A percentile compares a stretch with the other conserved stretches of the same genome.
phyloP scores from a whole-genome alignment of 2,329 filamentous ascomycete species.

The Colletotrichum caudatum region DNA sequence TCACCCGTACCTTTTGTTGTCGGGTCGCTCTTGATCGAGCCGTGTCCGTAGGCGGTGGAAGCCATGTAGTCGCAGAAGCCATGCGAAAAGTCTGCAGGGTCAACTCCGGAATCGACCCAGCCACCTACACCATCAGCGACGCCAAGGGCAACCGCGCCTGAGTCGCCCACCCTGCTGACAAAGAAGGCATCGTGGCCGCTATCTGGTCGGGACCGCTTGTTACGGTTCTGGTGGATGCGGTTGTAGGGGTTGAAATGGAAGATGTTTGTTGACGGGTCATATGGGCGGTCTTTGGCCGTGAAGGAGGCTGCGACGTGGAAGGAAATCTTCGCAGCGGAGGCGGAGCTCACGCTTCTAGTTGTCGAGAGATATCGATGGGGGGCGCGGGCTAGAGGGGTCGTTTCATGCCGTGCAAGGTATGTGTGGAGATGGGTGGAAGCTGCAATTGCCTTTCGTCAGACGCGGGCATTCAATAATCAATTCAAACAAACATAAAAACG shows the following conservation, averaged over 20 bases:
- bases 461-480: too few species aligned
- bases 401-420: slow-evolving; percentile 8
- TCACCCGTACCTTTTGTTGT: slow-evolving; percentile 28
- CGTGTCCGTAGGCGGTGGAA: slow-evolving; percentile 73
- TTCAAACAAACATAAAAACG: not conserved
- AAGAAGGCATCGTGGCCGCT: slow-evolving; percentile 98
- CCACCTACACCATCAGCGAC: slow-evolving; percentile 96
- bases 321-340: slow-evolving; percentile 57
- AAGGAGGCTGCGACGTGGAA: slow-evolving; percentile 82
- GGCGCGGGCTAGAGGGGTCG: slow-evolving; percentile 15
- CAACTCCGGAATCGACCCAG: slow-evolving; percentile 92
- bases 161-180: slow-evolving; percentile 81
- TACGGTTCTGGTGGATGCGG: slow-evolving; percentile 64
- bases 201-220: slow-evolving; percentile 74
- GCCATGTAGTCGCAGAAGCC: slow-evolving; percentile 95
- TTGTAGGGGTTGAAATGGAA: slow-evolving; percentile 79
- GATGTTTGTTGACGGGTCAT: slow-evolving; percentile 75
- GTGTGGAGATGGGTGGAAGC: slow-evolving; percentile 7
- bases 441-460: slow-evolving; percentile 6
- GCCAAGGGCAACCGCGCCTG: slow-evolving; percentile 81
- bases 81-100: slow-evolving; percentile 95
- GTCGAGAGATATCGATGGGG: slow-evolving; percentile 21
- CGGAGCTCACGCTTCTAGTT: slow-evolving; percentile 33
- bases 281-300: slow-evolving; percentile 77
- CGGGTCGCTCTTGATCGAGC: slow-evolving; percentile 48